Percentiles rank a stretch among this genome's conserved stretches.
phyloP scores from a whole-genome alignment of 1,284 basidiomycete species.

The Sporisorium sorghi region DNA sequence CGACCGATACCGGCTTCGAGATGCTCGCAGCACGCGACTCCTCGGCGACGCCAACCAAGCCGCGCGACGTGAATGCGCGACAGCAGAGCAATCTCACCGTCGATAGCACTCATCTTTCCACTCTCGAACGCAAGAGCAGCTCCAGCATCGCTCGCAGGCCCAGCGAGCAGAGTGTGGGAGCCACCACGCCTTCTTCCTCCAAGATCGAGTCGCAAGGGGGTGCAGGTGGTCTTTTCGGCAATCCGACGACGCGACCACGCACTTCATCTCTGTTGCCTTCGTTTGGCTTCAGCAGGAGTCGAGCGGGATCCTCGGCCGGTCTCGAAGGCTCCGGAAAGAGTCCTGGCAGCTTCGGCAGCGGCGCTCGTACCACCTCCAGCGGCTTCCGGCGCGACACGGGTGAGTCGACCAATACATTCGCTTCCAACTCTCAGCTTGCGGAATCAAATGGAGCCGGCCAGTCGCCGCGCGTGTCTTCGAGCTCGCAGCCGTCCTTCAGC shows the following conservation, averaged over 20 bases:
- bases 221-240: constrained; percentile 55
- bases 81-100: constrained; percentile 1
- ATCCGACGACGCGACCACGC: constrained; percentile 37
- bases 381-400: constrained; percentile 26
- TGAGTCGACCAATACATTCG: constrained; percentile 13
- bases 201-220: constrained; percentile 56
- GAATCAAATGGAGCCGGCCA: constrained; percentile 14
- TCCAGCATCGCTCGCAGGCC: constrained; percentile 25
- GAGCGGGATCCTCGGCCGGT: constrained; percentile 43
- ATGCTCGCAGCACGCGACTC: constrained; percentile 17
- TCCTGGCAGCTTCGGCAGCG: constrained; percentile 29
- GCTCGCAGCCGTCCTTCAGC: constrained; percentile 42
- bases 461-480: constrained; percentile 31
- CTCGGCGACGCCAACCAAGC: constrained; percentile 12
- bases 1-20: constrained; percentile 22
- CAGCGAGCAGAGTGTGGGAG: constrained; percentile 31
- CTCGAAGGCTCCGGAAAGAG: constrained; percentile 38
- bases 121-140: constrained; percentile 15
- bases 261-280: constrained; percentile 59
- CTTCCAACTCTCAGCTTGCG: constrained; percentile 8
- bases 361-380: constrained; percentile 22
- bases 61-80: constrained; percentile 5
- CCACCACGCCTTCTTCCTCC: constrained; percentile 38
- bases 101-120: constrained; percentile 12
- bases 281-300: constrained; percentile 44